A percentile compares a stretch with the other conserved stretches of the same genome.
Conservation (phyloP, 2,329 filamentous ascomycete genomes). For the Alternaria conjuncta region DNA sequence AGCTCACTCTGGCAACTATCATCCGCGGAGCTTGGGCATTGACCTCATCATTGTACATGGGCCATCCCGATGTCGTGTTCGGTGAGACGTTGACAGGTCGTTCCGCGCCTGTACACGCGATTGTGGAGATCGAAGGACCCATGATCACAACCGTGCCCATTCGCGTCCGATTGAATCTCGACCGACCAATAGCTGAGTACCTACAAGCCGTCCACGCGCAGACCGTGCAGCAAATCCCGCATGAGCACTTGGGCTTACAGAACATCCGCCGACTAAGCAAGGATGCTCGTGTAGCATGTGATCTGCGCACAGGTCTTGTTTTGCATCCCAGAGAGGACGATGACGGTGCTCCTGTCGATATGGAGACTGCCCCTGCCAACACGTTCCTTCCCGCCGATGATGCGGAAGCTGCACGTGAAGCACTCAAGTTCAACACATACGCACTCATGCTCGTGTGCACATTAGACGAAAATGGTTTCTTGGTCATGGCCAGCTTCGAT, state of each 20-base stretch:
- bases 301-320: slow-evolving; percentile 46
- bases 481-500: slow-evolving; percentile 70
- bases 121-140: slow-evolving; percentile 64
- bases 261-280: slow-evolving; percentile 58
- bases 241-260: slow-evolving; percentile 69
- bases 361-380: slow-evolving; percentile 52
- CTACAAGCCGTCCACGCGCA: slow-evolving; percentile 64
- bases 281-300: slow-evolving; percentile 45
- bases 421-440: slow-evolving; percentile 64
- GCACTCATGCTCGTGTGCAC: slow-evolving; percentile 71
- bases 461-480: slow-evolving; percentile 61
- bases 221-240: slow-evolving; percentile 64
- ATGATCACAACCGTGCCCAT: slow-evolving; percentile 68
- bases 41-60: slow-evolving; percentile 62
- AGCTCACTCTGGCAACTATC: slow-evolving; percentile 58
- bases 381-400: slow-evolving; percentile 63
- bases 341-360: slow-evolving; percentile 17
- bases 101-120: slow-evolving; percentile 52
- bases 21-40: slow-evolving; percentile 67
- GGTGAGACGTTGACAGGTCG: slow-evolving; percentile 67
- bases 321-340: slow-evolving; percentile 46
- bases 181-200: slow-evolving; percentile 57
- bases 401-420: slow-evolving; percentile 64
- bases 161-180: slow-evolving; percentile 55
- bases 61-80: slow-evolving; percentile 61